These are phyloP conservation scores for Starmerella gropengiesseri DNA, from an alignment of 805 yeast genomes.

Conservation along the genomic window DNA sequence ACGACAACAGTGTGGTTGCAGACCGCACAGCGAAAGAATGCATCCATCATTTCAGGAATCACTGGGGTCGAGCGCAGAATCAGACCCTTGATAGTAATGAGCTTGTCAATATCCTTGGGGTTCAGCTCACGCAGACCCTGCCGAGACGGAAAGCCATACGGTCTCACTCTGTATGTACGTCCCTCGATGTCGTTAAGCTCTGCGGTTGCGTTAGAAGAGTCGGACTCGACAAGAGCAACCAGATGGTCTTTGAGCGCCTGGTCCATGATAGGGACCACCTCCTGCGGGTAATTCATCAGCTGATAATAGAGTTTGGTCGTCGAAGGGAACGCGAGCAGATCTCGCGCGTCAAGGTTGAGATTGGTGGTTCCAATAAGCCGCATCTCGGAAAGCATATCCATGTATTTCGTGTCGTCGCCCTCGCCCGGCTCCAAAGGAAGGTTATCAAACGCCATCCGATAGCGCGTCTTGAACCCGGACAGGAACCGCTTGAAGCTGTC, in stretches of 20 bases:
- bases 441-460: constrained; percentile 47
- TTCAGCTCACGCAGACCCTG: constrained; percentile 85
- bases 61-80: constrained; percentile 81
- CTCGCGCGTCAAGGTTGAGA: constrained; percentile 72
- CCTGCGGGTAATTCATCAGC: constrained; percentile 87
- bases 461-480: constrained; percentile 69
- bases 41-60: constrained; percentile 96
- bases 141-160: constrained; percentile 60
- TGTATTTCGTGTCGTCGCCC: constrained; percentile 66
- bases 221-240: constrained; percentile 37
- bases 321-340: constrained; percentile 62
- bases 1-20: constrained; percentile 88
- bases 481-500: constrained; percentile 71
- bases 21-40: constrained; percentile 88
- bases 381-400: constrained; percentile 62
- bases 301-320: constrained; percentile 76
- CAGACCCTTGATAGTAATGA: constrained; percentile 82
- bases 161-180: constrained; percentile 75
- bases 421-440: constrained; percentile 35
- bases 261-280: constrained; percentile 95
- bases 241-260: constrained; percentile 85
- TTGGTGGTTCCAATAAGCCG: constrained; percentile 68
- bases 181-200: constrained; percentile 64
- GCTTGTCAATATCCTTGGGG: constrained; percentile 88
- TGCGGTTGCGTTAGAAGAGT: constrained; percentile 23